Base-by-base conservation (phyloP, 345 rosid genomes). In the Boechera retrofracta region DNA sequence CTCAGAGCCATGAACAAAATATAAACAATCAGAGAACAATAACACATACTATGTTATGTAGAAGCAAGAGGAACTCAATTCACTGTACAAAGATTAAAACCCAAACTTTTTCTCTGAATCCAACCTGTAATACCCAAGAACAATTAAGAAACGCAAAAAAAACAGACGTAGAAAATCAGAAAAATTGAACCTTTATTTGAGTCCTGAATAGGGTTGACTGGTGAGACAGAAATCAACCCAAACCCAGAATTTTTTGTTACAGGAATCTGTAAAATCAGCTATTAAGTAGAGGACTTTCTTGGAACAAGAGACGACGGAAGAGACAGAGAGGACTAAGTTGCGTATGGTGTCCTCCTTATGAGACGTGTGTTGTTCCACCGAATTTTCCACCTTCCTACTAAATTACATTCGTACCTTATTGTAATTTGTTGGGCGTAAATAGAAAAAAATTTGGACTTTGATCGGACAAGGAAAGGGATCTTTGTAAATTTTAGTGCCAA, bases 331-430 rank as follows among this genome's bases (percentile, higher is more conserved):
- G 38, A 18, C 31, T 10, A 1, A 48, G 81, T 72, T 78, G 81
- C 81, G 81, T 77, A 5, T 71, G 21, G 72, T 54, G 53, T 64
- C 10, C 67, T 55, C 54, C 42, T 77, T 53, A 38, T 36, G 80
- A 71, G 4, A 77, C 59, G 59, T 71, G 62, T 64, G 32, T 36
- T 71, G 67, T 47, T 36, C 52, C 48, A 21, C 74, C 35, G 48
- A 51, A 5, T 24, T 52, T 67, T 54, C 39, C 31, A 57, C 52
- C 61, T 7, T 11, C 6, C 53, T 12, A 28, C 10, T 51, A 8
- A 32, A 48, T 52, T 39, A 13, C 10, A 7, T 10, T 52, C 31
- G 74, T 68, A 53, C 5, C 18, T 42, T 60, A 0, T 1, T 10
- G 51, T 7, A 56, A 24, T 10, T 55, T 13, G 29, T 15, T 28